Percentiles rank a stretch among this genome's conserved stretches.
phyloP scores from a whole-genome alignment of 2,329 filamentous ascomycete species.

The Alternaria hordeiaustralica region DNA sequence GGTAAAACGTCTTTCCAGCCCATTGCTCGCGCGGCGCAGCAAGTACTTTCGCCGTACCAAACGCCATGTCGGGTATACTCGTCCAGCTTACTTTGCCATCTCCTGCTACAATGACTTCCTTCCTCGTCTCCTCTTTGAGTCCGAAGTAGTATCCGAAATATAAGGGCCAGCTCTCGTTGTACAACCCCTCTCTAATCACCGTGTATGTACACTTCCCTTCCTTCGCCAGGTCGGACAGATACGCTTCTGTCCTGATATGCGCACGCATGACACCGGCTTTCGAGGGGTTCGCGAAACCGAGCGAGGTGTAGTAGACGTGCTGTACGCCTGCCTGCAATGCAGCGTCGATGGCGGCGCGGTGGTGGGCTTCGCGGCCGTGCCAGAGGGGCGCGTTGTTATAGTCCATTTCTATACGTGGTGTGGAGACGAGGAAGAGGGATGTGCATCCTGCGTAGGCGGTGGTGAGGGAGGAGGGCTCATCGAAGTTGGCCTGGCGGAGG shows the following conservation, averaged over 20 bases:
- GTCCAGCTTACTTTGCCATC: conserved; percentile 55
- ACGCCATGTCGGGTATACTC: conserved; percentile 52
- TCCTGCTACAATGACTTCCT: conserved; percentile 50
- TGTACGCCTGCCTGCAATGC: conserved; percentile 50
- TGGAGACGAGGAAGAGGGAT: conserved; percentile 56
- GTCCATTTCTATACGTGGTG: conserved; percentile 53
- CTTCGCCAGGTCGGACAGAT: conserved; percentile 41
- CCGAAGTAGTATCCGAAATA: conserved; percentile 55
- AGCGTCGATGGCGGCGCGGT: conserved; percentile 53
- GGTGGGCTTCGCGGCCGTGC: conserved; percentile 53
- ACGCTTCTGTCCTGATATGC: conserved; percentile 54
- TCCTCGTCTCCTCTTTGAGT: conserved; percentile 43
- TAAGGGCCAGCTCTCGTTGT: conserved; percentile 57
- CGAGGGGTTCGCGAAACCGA: conserved; percentile 51
- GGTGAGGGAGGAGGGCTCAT: conserved; percentile 43
- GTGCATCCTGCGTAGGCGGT: conserved; percentile 47
- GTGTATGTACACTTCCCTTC: conserved; percentile 37
- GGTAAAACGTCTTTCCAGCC: conserved; percentile 49
- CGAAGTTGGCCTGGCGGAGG: conserved; percentile 50
- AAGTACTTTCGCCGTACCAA: conserved; percentile 52
- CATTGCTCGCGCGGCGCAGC: conserved; percentile 38
- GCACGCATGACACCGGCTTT: conserved; percentile 55
- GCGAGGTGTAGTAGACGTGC: conserved; percentile 56
- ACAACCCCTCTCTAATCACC: conserved; percentile 54
- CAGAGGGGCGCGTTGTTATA: conserved; percentile 52